Base-by-base conservation (phyloP, 2,329 filamentous ascomycete genomes). In the Dothidotthia symphoricarpi region DNA sequence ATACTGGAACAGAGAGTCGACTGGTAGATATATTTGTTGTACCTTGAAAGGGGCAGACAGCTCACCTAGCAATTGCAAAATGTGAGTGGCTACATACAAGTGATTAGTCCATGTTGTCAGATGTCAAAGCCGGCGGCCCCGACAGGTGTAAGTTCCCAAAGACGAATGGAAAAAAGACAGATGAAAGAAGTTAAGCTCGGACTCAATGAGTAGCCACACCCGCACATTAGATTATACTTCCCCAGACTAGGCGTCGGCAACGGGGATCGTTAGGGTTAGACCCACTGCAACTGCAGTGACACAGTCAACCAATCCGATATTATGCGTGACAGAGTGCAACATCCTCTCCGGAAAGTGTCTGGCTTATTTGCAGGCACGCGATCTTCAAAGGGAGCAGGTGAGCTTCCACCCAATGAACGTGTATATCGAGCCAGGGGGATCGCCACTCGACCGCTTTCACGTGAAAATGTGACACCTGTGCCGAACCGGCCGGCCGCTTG, bases 361-460 rank as follows among this genome's bases (percentile, higher is more conserved):
- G 41, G 19, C 32, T 43, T 45, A n/a, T 31, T 39, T 41, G 42
- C 48, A 51, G 37, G 30, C 36, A 16, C 31, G 27, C 24, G 34
- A 34, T 31, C 31, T 16, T 34, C 34, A 19, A 38, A 47, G 41
- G 34, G 33, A 46, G 45, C 44, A 55, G 43, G 41, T 51, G 38
- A 43, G 37, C 42, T 36, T 41, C 35, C 19, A 9, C 19, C 43
- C 41, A 48, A 49, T 46, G 40, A 45, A 31, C n/a, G 15, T 34
- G 34, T 32, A 34, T 30, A 36, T 36, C 47, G 32, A 40, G 33
- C 34, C 31, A 39, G 29, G 13, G 17, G 36, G 39, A 41, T 45
- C 41, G 32, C 27, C 46, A 39, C 33, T 35, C 30, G 39, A 33
- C 33, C 31, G 15, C 31, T 43, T 57, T 57, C 53, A 57, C 43